Conservation (phyloP, 495 filamentous ascomycete species). For the Penicillium verhagenii region DNA sequence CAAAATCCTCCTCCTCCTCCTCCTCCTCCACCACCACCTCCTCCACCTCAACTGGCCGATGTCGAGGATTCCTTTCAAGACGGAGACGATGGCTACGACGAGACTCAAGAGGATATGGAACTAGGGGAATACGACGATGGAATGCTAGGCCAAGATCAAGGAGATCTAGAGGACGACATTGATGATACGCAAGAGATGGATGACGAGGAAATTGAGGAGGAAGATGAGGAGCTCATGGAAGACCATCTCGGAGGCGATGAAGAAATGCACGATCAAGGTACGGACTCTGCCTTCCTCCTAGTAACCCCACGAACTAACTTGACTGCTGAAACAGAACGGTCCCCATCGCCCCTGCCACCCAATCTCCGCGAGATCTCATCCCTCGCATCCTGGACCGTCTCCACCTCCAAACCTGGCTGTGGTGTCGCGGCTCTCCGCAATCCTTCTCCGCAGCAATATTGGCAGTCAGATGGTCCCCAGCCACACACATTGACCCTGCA, state of each 20-base stretch:
- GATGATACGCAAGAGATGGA: slow-evolving; percentile 31
- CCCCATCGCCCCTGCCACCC: slow-evolving; percentile 39
- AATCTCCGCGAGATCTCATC: slow-evolving; percentile 88
- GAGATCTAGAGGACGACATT: slow-evolving; percentile 33
- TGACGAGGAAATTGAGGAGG: slow-evolving; percentile 36
- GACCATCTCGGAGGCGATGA: slow-evolving; percentile 24
- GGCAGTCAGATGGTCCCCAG: slow-evolving; percentile 97
- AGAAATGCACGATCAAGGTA: slow-evolving; percentile 42
- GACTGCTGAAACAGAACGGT: slow-evolving; percentile 26
- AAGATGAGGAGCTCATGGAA: slow-evolving; percentile 28
- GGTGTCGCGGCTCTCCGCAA: slow-evolving; percentile 80
- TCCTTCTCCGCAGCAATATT: slow-evolving; percentile 77
- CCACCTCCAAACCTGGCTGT: slow-evolving; percentile 86
- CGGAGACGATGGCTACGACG: slow-evolving; percentile 15
- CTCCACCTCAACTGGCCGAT: slow-evolving; percentile 5
- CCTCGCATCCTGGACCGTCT: slow-evolving; percentile 90
- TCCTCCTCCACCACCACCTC: no score
- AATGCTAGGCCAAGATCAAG: slow-evolving; percentile 14
- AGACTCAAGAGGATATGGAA: slow-evolving; percentile 9
- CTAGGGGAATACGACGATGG: slow-evolving; percentile 12
- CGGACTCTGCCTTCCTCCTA: neutral
- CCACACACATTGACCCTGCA: slow-evolving; percentile 92
- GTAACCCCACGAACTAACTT: no score
- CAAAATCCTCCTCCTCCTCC: slow-evolving; percentile 17
- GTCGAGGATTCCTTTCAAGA: slow-evolving; percentile 14